Conservation (phyloP, 495 filamentous ascomycete species). For the Tuber brumale region DNA sequence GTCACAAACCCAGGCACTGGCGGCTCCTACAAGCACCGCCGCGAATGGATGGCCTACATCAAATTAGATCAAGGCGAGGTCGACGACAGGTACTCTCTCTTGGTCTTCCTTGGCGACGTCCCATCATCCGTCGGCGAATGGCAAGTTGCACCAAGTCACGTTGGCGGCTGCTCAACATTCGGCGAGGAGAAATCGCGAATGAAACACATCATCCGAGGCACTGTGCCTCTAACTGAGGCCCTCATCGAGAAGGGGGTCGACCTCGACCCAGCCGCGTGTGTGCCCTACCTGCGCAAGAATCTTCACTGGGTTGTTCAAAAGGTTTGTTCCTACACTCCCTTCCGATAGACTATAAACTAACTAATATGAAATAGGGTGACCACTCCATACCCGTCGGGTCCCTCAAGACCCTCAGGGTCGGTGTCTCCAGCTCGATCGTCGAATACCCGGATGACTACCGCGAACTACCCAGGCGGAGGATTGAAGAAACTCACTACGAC, state of each 20-base stretch:
- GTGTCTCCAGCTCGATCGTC: slow-evolving; percentile 31
- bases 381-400: slow-evolving; percentile 17
- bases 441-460: slow-evolving; percentile 28
- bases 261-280: slow-evolving; percentile 19
- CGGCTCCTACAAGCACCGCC: slow-evolving; percentile 6
- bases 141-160: slow-evolving; percentile 13
- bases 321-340: slow-evolving; percentile 21
- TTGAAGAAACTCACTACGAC: slow-evolving; percentile 36
- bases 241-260: slow-evolving; percentile 20
- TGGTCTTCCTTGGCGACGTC: slow-evolving; percentile 28
- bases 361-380: slow-evolving; percentile 21
- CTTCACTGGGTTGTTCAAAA: slow-evolving; percentile 33
- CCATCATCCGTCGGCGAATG: slow-evolving; percentile 12
- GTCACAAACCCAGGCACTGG: neutral
- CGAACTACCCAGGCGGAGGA: slow-evolving; percentile 23
- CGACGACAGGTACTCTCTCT: slow-evolving; percentile 16
- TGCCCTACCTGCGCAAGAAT: slow-evolving; percentile 25
- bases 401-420: slow-evolving; percentile 33
- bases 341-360: neutral
- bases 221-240: slow-evolving; percentile 37
- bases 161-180: slow-evolving; percentile 27
- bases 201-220: slow-evolving; percentile 25
- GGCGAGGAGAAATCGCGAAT: slow-evolving; percentile 8
- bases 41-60: slow-evolving; percentile 37
- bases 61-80: slow-evolving; percentile 34